These are phyloP conservation scores for Aspergillus diversus DNA, from an alignment of 495 filamentous ascomycete genomes.

Conservation along the genomic window DNA sequence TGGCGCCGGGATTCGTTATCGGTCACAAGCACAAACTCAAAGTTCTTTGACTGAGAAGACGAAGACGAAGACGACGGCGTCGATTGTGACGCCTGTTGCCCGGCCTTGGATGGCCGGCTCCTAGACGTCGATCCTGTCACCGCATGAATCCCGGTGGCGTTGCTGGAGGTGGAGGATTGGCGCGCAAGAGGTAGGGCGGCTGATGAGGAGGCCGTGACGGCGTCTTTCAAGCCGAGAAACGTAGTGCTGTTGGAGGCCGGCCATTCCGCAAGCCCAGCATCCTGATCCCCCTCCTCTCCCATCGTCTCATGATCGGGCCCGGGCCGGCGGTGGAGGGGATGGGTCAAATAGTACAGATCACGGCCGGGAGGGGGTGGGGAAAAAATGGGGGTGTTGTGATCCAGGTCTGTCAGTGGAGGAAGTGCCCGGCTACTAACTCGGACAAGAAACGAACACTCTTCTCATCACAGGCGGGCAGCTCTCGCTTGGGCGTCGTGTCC, in stretches of 20 bases:
- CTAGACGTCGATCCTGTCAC: slow-evolving; percentile 15
- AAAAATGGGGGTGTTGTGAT: slow-evolving; percentile 12
- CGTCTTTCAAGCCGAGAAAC: slow-evolving; percentile 2
- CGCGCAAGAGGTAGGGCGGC: slow-evolving; percentile 9
- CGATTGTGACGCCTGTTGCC: slow-evolving; percentile 8
- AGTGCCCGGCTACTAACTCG: slow-evolving; percentile 13
- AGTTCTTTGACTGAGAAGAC: slow-evolving; percentile 26
- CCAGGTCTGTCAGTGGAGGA: slow-evolving; percentile 21
- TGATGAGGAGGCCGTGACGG: slow-evolving; percentile 2
- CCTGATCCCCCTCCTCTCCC: slow-evolving; percentile 26
- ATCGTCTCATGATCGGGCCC: slow-evolving; percentile 31
- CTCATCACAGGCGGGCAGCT: slow-evolving; percentile 11
- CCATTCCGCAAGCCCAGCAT: slow-evolving; percentile 11
- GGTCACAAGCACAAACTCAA: slow-evolving; percentile 37
- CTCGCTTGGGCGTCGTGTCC: slow-evolving; percentile 5
- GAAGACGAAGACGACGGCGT: too few relatives aligned
- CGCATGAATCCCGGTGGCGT: slow-evolving; percentile 14
- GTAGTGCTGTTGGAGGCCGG: not conserved
- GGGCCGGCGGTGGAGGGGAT: slow-evolving; percentile 11
- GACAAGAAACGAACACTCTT: slow-evolving; percentile 12
- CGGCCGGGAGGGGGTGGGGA: not conserved
- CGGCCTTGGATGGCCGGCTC: slow-evolving; percentile 16
- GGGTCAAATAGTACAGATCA: not conserved
- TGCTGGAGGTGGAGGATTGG: slow-evolving; percentile 3
- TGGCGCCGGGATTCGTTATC: slow-evolving; percentile 36